Evolutionary conservation across 768 basidiomycete species (phyloP), one percentile per base, ranked within the genome.

Genomic region (Boletellus emodensis): DNA sequence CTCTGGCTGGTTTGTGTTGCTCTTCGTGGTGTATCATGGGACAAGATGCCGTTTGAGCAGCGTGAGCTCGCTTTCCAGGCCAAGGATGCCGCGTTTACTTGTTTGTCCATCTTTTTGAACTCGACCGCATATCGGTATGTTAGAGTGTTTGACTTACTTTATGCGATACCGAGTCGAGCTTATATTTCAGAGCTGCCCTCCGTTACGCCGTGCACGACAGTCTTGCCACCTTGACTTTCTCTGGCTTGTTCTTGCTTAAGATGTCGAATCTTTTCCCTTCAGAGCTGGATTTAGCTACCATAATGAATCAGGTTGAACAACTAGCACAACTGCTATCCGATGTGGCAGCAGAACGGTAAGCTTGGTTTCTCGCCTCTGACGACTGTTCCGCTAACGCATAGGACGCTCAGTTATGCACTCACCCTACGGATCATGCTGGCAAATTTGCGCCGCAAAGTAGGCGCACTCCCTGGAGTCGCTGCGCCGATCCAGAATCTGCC

Each of bases 41-140:
- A 96, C 62, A 94, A 93, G 69, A 91, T 96, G 86, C 84, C 91
- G 4, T 91, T 89, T 53, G 94, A 96, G 67, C 94, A 95, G 63
- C 84, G 92, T 35, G 94, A 95, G 66, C 77, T 95, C 40, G 93
- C 93, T 3, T 94, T 95, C 74, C 90, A 94, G 61, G 94, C 93
- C 24, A 95, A 94, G 71, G 91, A 94, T 61, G 88, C 93, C 0
- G 94, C 94, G 5, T 83, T 87, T 33, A 83, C 84, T 56, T 94
- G 91, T 64, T 71, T 97, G 38, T 79, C 85, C 40, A 87, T 90
- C 45, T 93, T 94, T 70, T 74, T 95, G 56, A 82, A 81, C 48
- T 90, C 88, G 17, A 75, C 81, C 5, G 85, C 88, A 40, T 90
- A 91, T 60, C 79, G 90, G 90, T 89, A 60, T 35, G 78, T 63